Evolutionary conservation across 2,329 filamentous ascomycete species (phyloP).

Genomic region (Xylariomycetidae sp.): DNA sequence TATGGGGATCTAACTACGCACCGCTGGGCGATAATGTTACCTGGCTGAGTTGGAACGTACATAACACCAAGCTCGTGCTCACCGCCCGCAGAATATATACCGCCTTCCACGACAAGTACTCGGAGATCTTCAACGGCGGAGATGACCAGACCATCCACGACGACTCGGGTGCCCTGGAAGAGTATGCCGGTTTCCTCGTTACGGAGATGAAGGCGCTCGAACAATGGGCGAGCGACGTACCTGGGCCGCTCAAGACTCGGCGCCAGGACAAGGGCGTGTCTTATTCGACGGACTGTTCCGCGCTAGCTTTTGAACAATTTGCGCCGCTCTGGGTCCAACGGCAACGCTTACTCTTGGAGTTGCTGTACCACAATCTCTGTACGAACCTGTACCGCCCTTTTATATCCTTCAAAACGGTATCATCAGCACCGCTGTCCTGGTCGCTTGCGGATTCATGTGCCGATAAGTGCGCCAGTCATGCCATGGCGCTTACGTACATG

Average conservation of each 20-base stretch:
- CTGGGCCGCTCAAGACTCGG: slow-evolving; percentile 29
- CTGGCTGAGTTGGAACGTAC: slow-evolving; percentile 33
- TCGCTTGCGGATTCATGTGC: slow-evolving; percentile 11
- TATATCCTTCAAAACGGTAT: no score
- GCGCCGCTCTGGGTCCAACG: slow-evolving; percentile 36
- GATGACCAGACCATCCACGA: slow-evolving; percentile 15
- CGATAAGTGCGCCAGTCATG: slow-evolving; percentile 26
- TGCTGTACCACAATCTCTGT: slow-evolving; percentile 34
- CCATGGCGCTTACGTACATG: slow-evolving; percentile 31
- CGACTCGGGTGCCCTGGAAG: slow-evolving; percentile 22
- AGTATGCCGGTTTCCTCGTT: slow-evolving; percentile 16
- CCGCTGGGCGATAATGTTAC: slow-evolving; percentile 28
- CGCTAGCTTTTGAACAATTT: slow-evolving; percentile 29
- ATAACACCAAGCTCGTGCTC: slow-evolving; percentile 30
- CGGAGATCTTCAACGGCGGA: slow-evolving; percentile 19
- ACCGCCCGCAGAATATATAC: slow-evolving; percentile 27
- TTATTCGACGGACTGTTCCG: slow-evolving; percentile 29
- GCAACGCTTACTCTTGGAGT: slow-evolving; percentile 36
- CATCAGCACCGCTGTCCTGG: no score
- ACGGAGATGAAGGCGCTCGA: slow-evolving; percentile 20
- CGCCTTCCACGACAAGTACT: slow-evolving; percentile 31
- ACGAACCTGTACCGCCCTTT: slow-evolving; percentile 35
- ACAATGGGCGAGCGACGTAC: slow-evolving; percentile 32
- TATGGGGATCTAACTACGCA: slow-evolving; percentile 28
- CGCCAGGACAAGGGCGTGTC: slow-evolving; percentile 23